Evolutionary conservation across 805 yeast genomes (phyloP).

Genomic region (Debaryomyces hansenii): DNA sequence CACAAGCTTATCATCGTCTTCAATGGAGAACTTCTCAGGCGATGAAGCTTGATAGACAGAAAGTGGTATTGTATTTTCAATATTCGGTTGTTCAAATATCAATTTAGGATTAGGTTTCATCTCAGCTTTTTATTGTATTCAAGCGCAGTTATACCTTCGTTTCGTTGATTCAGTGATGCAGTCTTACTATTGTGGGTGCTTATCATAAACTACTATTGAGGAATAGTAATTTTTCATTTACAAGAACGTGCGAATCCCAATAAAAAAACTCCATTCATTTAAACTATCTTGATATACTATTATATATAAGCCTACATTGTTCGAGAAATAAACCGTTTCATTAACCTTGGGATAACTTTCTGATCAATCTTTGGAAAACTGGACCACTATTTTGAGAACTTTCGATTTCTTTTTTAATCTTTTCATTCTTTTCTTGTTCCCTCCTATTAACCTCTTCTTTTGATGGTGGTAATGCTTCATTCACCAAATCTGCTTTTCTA

Average conservation of each 20-base stretch:
- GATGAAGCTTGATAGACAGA: conserved; percentile 33
- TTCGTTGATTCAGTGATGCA: neutral
- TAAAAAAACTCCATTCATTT: neutral
- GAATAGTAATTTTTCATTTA: neutral
- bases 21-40: conserved; percentile 37
- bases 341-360: conserved; percentile 28
- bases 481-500: conserved; percentile 69
- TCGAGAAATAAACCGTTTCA: neutral
- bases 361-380: conserved; percentile 37
- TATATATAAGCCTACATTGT: neutral
- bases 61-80: conserved; percentile 41
- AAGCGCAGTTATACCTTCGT: neutral
- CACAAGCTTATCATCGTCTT: conserved; percentile 39
- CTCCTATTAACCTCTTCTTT: conserved; percentile 51
- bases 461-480: conserved; percentile 88
- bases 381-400: conserved; percentile 31
- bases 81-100: conserved; percentile 30
- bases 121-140: neutral
- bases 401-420: conserved; percentile 37
- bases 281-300: neutral
- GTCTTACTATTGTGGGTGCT: conserved; percentile 1
- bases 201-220: neutral
- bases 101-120: conserved; percentile 10
- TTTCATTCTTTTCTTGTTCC: conserved; percentile 47
- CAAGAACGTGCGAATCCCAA: neutral